These are phyloP conservation scores for Nephelium lappaceum DNA, from an alignment of 345 rosid species.

Conservation along the genomic window DNA sequence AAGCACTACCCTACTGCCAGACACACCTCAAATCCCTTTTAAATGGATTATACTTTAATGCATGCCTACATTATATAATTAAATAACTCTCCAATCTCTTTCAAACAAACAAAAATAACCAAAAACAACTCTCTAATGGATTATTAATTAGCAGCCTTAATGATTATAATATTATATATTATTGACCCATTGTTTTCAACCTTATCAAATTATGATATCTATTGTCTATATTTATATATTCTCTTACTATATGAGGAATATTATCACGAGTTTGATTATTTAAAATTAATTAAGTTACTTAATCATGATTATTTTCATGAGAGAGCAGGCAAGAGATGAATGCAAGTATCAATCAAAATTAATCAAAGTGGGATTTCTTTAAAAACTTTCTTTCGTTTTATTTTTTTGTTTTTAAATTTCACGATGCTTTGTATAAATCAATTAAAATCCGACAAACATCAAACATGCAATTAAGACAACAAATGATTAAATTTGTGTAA, in stretches of 20 bases:
- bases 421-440: background rate
- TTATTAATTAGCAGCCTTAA: background rate
- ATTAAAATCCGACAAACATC: slow-evolving; percentile 9
- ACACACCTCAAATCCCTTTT: background rate
- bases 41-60: background rate
- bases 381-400: background rate
- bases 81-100: too few relatives aligned
- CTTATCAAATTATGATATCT: too few relatives aligned
- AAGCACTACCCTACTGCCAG: background rate
- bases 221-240: too few relatives aligned
- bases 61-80: background rate
- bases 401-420: background rate
- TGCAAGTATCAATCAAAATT: background rate
- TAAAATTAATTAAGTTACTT: background rate
- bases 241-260: background rate
- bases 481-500: background rate
- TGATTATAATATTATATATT: background rate
- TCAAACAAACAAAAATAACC: too few relatives aligned
- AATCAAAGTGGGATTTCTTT: slow-evolving; percentile 3
- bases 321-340: background rate
- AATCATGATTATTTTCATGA: slow-evolving; percentile 3
- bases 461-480: slow-evolving; percentile 6
- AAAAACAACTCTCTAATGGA: background rate
- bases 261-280: background rate
- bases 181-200: background rate